Base-by-base conservation (phyloP, 1,284 basidiomycete genomes). In the Malassezia equina region DNA sequence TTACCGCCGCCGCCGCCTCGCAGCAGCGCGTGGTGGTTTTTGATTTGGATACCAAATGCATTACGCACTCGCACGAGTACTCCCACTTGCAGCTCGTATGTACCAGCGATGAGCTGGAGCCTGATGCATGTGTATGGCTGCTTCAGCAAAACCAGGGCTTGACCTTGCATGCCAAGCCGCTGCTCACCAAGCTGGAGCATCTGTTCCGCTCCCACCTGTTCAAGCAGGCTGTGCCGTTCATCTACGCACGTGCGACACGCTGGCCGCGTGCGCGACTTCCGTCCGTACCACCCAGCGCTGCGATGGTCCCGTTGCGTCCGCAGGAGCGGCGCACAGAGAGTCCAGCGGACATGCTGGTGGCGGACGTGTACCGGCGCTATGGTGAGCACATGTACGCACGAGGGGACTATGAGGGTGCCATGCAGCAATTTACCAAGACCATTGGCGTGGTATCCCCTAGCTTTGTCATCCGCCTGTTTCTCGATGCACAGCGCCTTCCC, bases 391-490 rank as follows among this genome's bases (percentile, higher is more conserved):
- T 96, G 7, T 96, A 98, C 68, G 75, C 78, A 11, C 95, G 94
- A 74, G 85, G 85, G 5, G 90, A 96, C 69, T 94, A 86, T 66
- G 93, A 96, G 60, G 86, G 84, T 5, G 85, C 91, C 1, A 93
- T 95, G 85, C 81, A 82, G 32, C 90, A 95, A 71, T 98, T 87
- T 68, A 79, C 93, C 43, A 83, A 87, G 73, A 96, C 91, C 0
- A 85, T 96, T 24, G 90, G 93, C 0, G 79, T 83, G 52, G 79
- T 94, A 0, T 88, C 90, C 63, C 89, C 91, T 0, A 94, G 90
- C 71, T 94, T 94, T 76, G 89, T 98, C 19, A 91, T 98, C 58
- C 83, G 94, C 63, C 95, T 69, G 89, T 96, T 93, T 76, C 82
- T 99, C 34, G 93, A 95, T 65, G 90, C 93, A 0, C 93, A 98